Evolutionary conservation across 192 early-diverging fungal species (phyloP), one percentile per base, ranked within the genome.

Genomic region (Coemansia sp.): DNA sequence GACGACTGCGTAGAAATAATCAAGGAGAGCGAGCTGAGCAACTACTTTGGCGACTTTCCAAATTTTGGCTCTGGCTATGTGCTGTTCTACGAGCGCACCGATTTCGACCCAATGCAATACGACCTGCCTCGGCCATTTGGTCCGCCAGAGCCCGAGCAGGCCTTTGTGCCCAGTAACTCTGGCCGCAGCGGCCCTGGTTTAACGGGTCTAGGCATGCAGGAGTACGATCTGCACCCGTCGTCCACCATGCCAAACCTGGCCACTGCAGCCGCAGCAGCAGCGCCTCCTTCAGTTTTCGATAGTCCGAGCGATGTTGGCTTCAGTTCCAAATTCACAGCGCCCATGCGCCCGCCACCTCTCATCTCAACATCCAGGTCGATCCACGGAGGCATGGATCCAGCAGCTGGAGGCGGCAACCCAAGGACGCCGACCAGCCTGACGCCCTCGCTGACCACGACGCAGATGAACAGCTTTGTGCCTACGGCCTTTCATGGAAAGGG

Each of bases 1-100:
- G 98, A 99, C 78, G 96, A 99, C 55, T 87, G 84, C 52, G 95
- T 99, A n/a, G 89, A 94, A 87, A 64, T 88, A 1, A 92, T 94
- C 26, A 86, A 90, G 50, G 92, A 93, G 74, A 80, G 85, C 19
- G 90, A 93, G 58, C 90, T 93, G 26, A 85, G 86, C 68, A 90
- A 90, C 64, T 94, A 92, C 60, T 94, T 93, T 86, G 92, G 91
- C 55, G 91, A 94, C 73, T 79, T 84, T 44, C 85, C 91, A 3
- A 88, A 85, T 60, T 85, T 84, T 72, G 92, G 91, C 23, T 92
- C 89, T 14, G 93, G 93, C 1, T 94, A 94, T 63, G 87, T 94
- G 14, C 67, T 94, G 46, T 93, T 94, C 63, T 94, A 94, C 67
- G 91, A 94, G 70, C 78, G 78, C 67, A 32, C 66, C 11, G 78